A percentile compares a stretch with the other conserved stretches of the same genome.
These are phyloP conservation scores for Cyberlindnera japonica DNA, from an alignment of 805 yeast genomes.

Conservation along the genomic window DNA sequence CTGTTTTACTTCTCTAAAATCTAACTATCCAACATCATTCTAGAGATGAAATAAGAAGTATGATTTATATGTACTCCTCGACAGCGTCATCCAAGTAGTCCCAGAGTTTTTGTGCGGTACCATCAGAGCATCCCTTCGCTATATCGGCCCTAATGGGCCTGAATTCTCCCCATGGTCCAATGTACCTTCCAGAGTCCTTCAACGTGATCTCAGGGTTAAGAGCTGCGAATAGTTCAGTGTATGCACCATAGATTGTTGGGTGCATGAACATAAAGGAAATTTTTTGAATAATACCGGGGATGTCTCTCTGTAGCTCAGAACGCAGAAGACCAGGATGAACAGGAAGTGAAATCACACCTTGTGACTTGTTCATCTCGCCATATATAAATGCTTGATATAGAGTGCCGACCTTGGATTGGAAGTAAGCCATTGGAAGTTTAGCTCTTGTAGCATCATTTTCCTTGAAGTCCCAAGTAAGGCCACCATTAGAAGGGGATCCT, in stretches of 20 bases:
- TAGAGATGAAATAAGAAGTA: too few relatives aligned
- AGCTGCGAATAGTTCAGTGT: slow-evolving; percentile 41
- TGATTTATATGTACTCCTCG: background rate
- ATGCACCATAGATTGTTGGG: slow-evolving; percentile 35
- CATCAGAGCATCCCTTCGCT: slow-evolving; percentile 30
- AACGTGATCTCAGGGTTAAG: slow-evolving; percentile 36
- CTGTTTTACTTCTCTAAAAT: too few relatives aligned
- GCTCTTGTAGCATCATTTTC: background rate
- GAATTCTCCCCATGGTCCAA: slow-evolving; percentile 40
- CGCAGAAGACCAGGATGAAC: slow-evolving; percentile 40
- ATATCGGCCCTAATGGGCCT: slow-evolving; percentile 37
- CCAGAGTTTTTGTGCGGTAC: slow-evolving; percentile 25
- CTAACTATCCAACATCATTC: too few relatives aligned
- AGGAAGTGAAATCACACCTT: slow-evolving; percentile 31
- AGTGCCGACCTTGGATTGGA: slow-evolving; percentile 37
- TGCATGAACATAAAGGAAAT: background rate
- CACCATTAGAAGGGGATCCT: slow-evolving; percentile 31
- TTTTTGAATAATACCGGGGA: slow-evolving; percentile 23
- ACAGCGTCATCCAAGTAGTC: background rate
- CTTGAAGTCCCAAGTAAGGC: slow-evolving; percentile 33
- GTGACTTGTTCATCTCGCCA: slow-evolving; percentile 26
- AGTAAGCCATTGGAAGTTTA: background rate
- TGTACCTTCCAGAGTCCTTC: slow-evolving; percentile 33
- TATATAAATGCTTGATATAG: slow-evolving; percentile 35
- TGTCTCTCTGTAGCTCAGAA: slow-evolving; percentile 33